These are phyloP conservation scores for Claviceps sp. DNA, from an alignment of 2,329 filamentous ascomycete genomes.

Conservation along the genomic window DNA sequence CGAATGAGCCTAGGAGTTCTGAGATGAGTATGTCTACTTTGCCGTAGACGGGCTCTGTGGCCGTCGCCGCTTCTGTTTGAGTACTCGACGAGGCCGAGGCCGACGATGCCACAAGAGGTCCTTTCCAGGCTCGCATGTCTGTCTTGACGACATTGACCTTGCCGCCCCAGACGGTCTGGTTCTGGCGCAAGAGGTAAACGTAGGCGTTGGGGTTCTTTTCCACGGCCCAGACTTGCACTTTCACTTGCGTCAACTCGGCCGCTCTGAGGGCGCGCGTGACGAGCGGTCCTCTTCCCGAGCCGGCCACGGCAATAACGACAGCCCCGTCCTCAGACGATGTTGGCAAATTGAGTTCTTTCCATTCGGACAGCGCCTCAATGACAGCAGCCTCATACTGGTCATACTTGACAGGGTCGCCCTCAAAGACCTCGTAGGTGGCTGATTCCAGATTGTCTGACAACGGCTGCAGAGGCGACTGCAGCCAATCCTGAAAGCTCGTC, in stretches of 20 bases:
- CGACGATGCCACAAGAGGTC: conserved; percentile 43
- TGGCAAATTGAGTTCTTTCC: conserved; percentile 58
- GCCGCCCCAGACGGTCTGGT: conserved; percentile 66
- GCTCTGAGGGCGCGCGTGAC: conserved; percentile 79
- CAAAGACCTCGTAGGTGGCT: conserved; percentile 95
- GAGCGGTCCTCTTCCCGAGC: conserved; percentile 82
- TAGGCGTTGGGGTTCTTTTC: conserved; percentile 99
- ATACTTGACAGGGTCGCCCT: conserved; percentile 97
- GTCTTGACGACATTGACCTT: conserved; percentile 82
- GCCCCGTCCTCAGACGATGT: conserved; percentile 55
- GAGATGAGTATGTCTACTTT: conserved; percentile 88
- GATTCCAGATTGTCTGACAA: conserved; percentile 94
- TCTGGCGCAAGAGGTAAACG: conserved; percentile 80
- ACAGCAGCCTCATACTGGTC: conserved; percentile 86
- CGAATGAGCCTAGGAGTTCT: conserved; percentile 88
- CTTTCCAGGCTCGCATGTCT: conserved; percentile 94
- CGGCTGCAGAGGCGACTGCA: conserved; percentile 89
- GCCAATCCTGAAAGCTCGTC: conserved; percentile 70
- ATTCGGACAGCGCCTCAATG: conserved; percentile 66
- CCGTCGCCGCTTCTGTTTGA: conserved; percentile 11
- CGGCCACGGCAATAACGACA: conserved; percentile 81
- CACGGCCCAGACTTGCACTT: conserved; percentile 78
- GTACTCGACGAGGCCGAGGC: conserved; percentile 16
- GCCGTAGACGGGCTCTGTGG: conserved; percentile 35
- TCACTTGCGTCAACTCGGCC: conserved; percentile 59